Percentiles rank a stretch among this genome's conserved stretches.
These are phyloP conservation scores for Pezicula rhizophila DNA, from an alignment of 2,329 filamentous ascomycete species.

Conservation along the genomic window DNA sequence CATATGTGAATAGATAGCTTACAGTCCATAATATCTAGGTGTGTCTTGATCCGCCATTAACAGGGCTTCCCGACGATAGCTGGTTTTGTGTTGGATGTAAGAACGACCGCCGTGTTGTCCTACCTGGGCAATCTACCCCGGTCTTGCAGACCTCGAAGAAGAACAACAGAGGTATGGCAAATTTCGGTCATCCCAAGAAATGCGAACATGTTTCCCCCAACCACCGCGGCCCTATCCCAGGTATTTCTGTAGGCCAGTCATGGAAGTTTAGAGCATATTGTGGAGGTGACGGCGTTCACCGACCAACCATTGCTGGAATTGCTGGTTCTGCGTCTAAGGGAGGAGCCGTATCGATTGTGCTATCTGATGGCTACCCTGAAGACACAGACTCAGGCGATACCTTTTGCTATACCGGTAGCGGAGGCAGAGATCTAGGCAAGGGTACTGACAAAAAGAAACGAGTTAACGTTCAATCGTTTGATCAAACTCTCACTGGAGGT, in stretches of 20 bases:
- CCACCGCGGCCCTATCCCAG: slow-evolving; percentile 1
- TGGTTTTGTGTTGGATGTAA: not conserved
- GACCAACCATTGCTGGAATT: not conserved
- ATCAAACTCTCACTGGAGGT: not conserved
- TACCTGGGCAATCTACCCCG: not conserved
- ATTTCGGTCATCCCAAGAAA: not conserved
- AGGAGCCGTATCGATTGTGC: slow-evolving; percentile 2
- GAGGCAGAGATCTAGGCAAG: not conserved
- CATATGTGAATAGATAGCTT: not conserved
- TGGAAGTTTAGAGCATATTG: not conserved
- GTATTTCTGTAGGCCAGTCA: slow-evolving; percentile 1
- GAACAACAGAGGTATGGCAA: not conserved
- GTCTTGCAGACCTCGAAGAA: not conserved
- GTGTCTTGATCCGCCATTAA: not conserved
- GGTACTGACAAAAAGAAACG: not conserved
- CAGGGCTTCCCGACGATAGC: not conserved
- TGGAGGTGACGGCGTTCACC: not conserved
- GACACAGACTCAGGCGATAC: not conserved
- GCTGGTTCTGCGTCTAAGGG: not conserved
- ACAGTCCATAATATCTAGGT: not conserved
- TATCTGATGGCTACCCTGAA: not conserved
- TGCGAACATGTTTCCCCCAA: not conserved
- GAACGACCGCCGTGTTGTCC: not conserved
- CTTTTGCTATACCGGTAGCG: not conserved
- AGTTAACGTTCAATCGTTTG: not conserved